phyloP scores from a whole-genome alignment of 441 rosid species.

The Euphorbia corollata region DNA sequence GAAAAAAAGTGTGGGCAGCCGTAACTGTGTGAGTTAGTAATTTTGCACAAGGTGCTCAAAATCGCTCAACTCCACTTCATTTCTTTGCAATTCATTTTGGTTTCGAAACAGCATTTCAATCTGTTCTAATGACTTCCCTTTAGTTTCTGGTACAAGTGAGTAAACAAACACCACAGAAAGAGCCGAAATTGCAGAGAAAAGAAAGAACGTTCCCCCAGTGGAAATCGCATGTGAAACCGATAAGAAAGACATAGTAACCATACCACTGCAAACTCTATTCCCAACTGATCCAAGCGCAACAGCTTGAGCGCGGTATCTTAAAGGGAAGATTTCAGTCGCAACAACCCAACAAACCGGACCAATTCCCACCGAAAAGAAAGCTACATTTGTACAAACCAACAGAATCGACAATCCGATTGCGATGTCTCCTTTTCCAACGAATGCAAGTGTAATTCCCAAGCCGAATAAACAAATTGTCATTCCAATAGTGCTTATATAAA shows the following conservation, averaged over 20 bases:
- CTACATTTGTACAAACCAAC: constrained; percentile 68
- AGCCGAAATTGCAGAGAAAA: constrained; percentile 54
- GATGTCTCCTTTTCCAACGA: constrained; percentile 42
- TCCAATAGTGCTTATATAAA: constrained; percentile 76
- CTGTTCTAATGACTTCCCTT: constrained; percentile 83
- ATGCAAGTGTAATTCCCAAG: constrained; percentile 44
- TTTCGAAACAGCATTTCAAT: constrained; percentile 56
- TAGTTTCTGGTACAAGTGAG: constrained; percentile 63
- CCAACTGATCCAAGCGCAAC: constrained; percentile 80
- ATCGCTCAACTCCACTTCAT: constrained; percentile 62
- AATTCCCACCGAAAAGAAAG: constrained; percentile 77
- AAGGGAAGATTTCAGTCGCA: constrained; percentile 79
- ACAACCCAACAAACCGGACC: constrained; percentile 86
- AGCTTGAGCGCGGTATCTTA: constrained; percentile 76
- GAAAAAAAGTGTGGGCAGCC: neutral
- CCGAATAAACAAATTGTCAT: constrained; percentile 76
- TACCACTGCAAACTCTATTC: constrained; percentile 74
- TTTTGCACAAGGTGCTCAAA: constrained; percentile 64
- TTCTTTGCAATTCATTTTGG: constrained; percentile 32
- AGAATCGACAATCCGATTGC: constrained; percentile 42
- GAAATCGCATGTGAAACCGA: constrained; percentile 55
- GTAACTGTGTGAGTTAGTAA: constrained; percentile 15
- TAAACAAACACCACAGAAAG: constrained; percentile 64
- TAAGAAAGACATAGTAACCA: constrained; percentile 88
- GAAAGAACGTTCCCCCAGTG: constrained; percentile 59